Base-by-base conservation (phyloP, 2,329 filamentous ascomycete genomes). In the Exserohilum turcica region DNA sequence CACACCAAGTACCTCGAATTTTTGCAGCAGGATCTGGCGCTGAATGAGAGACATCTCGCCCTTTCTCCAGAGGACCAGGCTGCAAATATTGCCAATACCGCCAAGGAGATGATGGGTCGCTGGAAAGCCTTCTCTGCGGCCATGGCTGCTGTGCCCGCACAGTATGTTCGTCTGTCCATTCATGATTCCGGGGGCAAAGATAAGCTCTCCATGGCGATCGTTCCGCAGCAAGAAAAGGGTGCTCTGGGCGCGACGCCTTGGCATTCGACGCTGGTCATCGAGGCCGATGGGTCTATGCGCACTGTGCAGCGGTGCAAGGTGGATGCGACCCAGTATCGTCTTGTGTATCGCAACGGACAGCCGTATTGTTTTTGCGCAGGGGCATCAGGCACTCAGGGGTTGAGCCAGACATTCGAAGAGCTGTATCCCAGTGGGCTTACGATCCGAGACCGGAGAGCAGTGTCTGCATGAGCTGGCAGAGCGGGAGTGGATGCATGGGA, bases 401-500 rank as follows among this genome's bases (percentile, higher is more conserved):
- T 43, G 15, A 37, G 56, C 12, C 61, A 56, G 9, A 53, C 37
- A 13, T 66, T 71, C 47, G 63, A 67, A 42, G 56, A 65, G 19
- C 29, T 64, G 5, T 70, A 70, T 39, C 68, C 66, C 3, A 53
- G 38, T 21, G 67, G 66, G 8, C 39, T 69, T 35, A 46, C 40
- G 6, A 43, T 57, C 82, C 18, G 80, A 82, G 19, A 71, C 68
- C 44, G 71, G 65, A 0, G 73, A 77, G n/a, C 71, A 74, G 32
- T 52, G 60, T 0, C 60, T 74, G 1, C 64, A 80, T 21, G 69
- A 75, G 2, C 60, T 74, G 0, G 62, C 19, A 9, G 15, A 12
- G 16, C 16, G 16, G 10, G 13, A 24, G 21, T 12, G 19, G 21
- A 13, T 8, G 31, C 3, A 16, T 12, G 8, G 42, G 42, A 16